A percentile compares a stretch with the other conserved stretches of the same genome.
Conservation (phyloP, 1,284 basidiomycete genomes). For the Polyporus tsugae region DNA sequence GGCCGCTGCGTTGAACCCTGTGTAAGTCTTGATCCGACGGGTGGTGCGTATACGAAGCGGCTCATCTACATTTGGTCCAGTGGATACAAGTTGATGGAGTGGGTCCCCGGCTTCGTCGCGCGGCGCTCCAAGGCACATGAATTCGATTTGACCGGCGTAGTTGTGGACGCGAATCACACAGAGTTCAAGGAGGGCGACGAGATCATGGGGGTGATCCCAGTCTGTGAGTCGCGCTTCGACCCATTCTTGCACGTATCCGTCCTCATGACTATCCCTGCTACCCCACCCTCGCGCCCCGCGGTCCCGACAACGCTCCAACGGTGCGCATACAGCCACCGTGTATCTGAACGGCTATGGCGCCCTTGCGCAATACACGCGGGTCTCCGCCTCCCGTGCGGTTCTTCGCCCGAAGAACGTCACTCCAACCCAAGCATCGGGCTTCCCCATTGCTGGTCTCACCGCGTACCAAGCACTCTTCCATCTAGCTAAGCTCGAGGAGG, state of each 20-base stretch:
- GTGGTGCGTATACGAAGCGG: constrained; percentile 2
- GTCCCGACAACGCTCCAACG: neutral
- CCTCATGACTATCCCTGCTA: neutral
- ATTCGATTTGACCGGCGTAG: constrained; percentile 67
- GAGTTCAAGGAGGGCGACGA: constrained; percentile 62
- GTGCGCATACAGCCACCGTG: constrained; percentile 8
- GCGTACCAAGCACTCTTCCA: constrained; percentile 34
- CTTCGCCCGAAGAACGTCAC: constrained; percentile 30
- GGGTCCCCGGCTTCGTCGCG: constrained; percentile 57
- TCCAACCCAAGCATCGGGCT: constrained; percentile 32
- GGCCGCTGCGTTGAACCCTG: constrained; percentile 74
- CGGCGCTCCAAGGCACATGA: constrained; percentile 62
- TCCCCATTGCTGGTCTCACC: constrained; percentile 30
- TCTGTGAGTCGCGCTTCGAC: constrained; percentile 42
- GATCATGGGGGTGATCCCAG: constrained; percentile 62
- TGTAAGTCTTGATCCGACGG: constrained; percentile 48
- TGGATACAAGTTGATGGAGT: constrained; percentile 65
- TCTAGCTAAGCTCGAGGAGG: constrained; percentile 30
- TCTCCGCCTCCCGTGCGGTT: constrained; percentile 24
- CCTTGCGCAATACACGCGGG: constrained; percentile 34
- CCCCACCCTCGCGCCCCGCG: neutral
- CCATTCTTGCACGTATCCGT: neutral
- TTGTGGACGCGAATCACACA: constrained; percentile 61
- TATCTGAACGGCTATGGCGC: constrained; percentile 27
- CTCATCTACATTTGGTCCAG: constrained; percentile 40